Conservation (phyloP, 768 basidiomycete species). For the Fomitopsis serialis region DNA sequence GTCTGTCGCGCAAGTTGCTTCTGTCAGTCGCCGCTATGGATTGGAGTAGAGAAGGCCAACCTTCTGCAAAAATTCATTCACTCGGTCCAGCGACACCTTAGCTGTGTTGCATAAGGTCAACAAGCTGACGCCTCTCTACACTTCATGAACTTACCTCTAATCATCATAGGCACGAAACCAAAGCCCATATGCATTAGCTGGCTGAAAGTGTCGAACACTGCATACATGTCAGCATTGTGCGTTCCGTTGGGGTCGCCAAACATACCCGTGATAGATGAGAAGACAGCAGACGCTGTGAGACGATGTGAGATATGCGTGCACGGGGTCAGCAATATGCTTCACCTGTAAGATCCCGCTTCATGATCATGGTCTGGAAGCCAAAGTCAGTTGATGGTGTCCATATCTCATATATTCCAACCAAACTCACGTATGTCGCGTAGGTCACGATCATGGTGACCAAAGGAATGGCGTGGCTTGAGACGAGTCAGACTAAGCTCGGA, state of each 20-base stretch:
- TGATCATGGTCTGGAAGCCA: background rate
- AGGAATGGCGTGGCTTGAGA: slow-evolving; percentile 51
- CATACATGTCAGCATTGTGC: slow-evolving; percentile 15
- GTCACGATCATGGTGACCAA: slow-evolving; percentile 64
- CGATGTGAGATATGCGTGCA: background rate
- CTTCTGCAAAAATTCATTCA: slow-evolving; percentile 35
- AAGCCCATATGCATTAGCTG: slow-evolving; percentile 38
- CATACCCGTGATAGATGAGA: slow-evolving; percentile 31
- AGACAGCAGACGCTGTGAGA: slow-evolving; percentile 29
- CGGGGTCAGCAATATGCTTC: background rate
- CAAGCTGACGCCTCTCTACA: slow-evolving; percentile 1
- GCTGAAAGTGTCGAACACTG: slow-evolving; percentile 58
- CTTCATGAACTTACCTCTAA: slow-evolving; percentile 17
- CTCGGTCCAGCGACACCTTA: slow-evolving; percentile 35
- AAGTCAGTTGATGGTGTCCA: background rate
- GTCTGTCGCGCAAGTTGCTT: slow-evolving; percentile 3
- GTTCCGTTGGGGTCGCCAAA: background rate
- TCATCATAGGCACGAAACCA: slow-evolving; percentile 24
- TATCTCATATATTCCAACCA: background rate
- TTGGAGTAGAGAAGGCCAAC: slow-evolving; percentile 6
- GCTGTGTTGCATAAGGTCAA: slow-evolving; percentile 8
- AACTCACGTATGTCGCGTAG: slow-evolving; percentile 51
- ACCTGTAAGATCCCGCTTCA: background rate
- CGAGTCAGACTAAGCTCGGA: background rate
- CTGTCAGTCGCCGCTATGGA: background rate